A percentile compares a stretch with the other conserved stretches of the same genome.
Evolutionary conservation across 2,329 filamentous ascomycete genomes (phyloP).

Genomic region (Didymella arachidicola): DNA sequence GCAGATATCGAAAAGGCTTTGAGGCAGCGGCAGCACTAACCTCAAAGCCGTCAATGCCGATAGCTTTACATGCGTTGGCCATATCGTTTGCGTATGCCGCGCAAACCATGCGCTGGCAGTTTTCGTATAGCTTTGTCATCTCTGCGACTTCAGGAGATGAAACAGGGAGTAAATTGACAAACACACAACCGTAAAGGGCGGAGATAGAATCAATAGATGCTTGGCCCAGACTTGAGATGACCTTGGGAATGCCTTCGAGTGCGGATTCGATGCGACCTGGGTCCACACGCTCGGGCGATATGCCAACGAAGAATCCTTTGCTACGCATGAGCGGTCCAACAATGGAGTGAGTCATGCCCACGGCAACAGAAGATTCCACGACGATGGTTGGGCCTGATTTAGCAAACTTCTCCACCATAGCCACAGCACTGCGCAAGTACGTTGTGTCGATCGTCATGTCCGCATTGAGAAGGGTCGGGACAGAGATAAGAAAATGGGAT

Average conservation of each 20-base stretch:
- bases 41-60: constrained; percentile 61
- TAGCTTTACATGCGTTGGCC: constrained; percentile 50
- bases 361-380: neutral
- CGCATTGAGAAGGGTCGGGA: constrained; percentile 60
- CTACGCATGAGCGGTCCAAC: neutral
- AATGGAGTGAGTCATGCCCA: neutral
- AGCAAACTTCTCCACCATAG: neutral
- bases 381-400: neutral
- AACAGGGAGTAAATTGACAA: neutral
- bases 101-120: neutral
- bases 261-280: neutral
- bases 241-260: neutral
- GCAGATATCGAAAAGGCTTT: constrained; percentile 55
- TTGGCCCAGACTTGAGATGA: neutral
- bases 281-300: neutral
- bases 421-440: neutral
- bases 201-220: neutral
- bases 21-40: constrained; percentile 59
- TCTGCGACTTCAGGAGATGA: neutral
- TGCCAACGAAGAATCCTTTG: neutral
- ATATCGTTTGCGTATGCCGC: neutral
- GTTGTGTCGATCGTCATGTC: constrained; percentile 58
- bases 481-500: constrained; percentile 63
- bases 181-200: neutral
- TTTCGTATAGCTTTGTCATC: neutral